Percentiles rank a stretch among this genome's conserved stretches.
phyloP scores from a whole-genome alignment of 2,329 filamentous ascomycete genomes.

The Sarocladiaceae sp. region DNA sequence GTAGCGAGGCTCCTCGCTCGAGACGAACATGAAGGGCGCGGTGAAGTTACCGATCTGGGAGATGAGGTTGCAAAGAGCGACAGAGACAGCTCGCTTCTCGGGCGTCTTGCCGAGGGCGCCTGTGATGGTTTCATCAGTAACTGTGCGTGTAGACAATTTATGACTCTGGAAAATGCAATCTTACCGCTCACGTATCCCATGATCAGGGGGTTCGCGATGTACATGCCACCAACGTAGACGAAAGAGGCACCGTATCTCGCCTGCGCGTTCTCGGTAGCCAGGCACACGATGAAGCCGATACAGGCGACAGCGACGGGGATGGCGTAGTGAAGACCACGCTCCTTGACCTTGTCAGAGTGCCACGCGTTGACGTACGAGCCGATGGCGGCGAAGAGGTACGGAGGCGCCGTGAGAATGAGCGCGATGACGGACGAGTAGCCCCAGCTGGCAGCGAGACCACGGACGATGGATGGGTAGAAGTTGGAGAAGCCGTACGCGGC shows the following conservation, averaged over 20 bases:
- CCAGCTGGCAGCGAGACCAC: constrained; percentile 17
- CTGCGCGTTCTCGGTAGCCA: constrained; percentile 12
- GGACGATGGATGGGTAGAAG: constrained; percentile 20
- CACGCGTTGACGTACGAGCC: constrained; percentile 14
- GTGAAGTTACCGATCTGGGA: constrained; percentile 9
- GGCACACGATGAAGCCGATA: constrained; percentile 17
- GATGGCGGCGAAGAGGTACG: constrained; percentile 16
- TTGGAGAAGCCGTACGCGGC: constrained; percentile 13
- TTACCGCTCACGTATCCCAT: constrained; percentile 11
- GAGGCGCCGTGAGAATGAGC: constrained; percentile 17
- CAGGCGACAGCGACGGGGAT: constrained; percentile 14
- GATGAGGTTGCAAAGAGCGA: constrained; percentile 11
- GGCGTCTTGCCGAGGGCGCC: constrained; percentile 14
- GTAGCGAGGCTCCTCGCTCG: constrained; percentile 14
- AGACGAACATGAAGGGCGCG: constrained; percentile 13
- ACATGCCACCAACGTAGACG: constrained; percentile 10
- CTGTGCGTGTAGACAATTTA: background rate
- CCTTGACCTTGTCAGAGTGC: constrained; percentile 14
- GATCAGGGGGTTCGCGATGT: constrained; percentile 13
- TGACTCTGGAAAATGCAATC: background rate
- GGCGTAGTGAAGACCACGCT: constrained; percentile 15
- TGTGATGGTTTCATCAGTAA: background rate
- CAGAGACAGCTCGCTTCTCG: constrained; percentile 15
- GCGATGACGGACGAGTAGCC: constrained; percentile 17
- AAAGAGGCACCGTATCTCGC: constrained; percentile 9